Evolutionary conservation across 192 early-diverging fungal species (phyloP).

Genomic region (Linnemannia elongata): DNA sequence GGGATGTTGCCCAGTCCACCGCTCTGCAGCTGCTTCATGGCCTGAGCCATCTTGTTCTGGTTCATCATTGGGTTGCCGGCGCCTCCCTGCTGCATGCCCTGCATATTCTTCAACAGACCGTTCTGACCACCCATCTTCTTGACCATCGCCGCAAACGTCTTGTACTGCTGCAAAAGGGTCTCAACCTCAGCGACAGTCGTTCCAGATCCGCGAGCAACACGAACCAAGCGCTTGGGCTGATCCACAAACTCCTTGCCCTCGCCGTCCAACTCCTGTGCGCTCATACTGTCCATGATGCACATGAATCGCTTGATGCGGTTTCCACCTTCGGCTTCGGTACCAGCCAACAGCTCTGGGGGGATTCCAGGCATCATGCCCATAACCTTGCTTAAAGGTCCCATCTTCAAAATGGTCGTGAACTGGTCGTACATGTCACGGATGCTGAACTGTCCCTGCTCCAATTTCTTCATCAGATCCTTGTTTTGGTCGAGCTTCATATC

Average conservation of each 20-base stretch:
- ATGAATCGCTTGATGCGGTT: conserved; percentile 79
- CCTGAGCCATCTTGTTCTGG: conserved; percentile 38
- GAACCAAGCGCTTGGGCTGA: conserved; percentile 77
- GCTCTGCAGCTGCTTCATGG: conserved; percentile 61
- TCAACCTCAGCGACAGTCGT: conserved; percentile 87
- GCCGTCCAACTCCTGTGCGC: conserved; percentile 86
- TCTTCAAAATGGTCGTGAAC: conserved; percentile 87
- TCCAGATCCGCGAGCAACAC: conserved; percentile 90
- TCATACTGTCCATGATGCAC: conserved; percentile 98
- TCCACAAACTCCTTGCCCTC: conserved; percentile 88
- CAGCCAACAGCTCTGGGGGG: conserved; percentile 63
- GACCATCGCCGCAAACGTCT: conserved; percentile 86
- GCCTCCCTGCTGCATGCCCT: conserved; percentile 55
- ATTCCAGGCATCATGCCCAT: conserved; percentile 77
- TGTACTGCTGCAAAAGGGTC: conserved; percentile 82
- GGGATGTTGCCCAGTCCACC: conserved; percentile 46
- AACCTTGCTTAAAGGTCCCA: conserved; percentile 95
- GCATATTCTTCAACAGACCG: conserved; percentile 79
- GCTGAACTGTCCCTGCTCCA: conserved; percentile 86
- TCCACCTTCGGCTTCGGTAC: conserved; percentile 68
- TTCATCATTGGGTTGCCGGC: conserved; percentile 40
- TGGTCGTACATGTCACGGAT: conserved; percentile 97
- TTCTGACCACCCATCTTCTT: conserved; percentile 95
- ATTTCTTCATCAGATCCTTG: conserved; percentile 89
- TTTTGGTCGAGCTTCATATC: conserved; percentile 91